Conservation (phyloP, 2,329 filamentous ascomycete genomes). For the Fusarium fujikuroi region DNA sequence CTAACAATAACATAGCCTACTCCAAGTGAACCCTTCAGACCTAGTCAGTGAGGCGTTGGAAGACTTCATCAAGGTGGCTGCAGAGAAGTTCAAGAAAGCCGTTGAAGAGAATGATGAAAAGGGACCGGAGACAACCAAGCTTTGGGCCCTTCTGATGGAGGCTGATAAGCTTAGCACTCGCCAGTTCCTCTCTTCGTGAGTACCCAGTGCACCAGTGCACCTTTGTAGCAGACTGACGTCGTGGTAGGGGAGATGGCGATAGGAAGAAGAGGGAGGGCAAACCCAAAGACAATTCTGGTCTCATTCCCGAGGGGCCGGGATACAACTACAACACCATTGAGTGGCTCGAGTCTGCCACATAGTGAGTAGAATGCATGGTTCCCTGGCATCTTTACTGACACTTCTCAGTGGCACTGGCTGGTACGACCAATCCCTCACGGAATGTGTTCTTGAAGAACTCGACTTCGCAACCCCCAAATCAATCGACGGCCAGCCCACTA, state of each 20-base stretch:
- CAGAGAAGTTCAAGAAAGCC: neutral
- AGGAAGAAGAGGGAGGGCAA: neutral
- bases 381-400: neutral
- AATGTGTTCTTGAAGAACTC: constrained; percentile 35
- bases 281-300: neutral
- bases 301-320: neutral
- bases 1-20: neutral
- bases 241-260: neutral
- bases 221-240: neutral
- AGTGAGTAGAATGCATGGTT: constrained; percentile 3
- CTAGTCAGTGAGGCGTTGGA: constrained; percentile 7
- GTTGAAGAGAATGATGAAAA: neutral
- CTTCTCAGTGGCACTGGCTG: constrained; percentile 24
- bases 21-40: neutral
- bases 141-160: constrained; percentile 25
- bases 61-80: neutral
- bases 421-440: constrained; percentile 37
- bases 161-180: constrained; percentile 32
- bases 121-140: neutral
- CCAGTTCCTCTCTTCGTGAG: constrained; percentile 37
- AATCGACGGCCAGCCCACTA: neutral
- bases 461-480: constrained; percentile 18
- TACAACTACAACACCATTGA: constrained; percentile 40
- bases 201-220: neutral
- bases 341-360: constrained; percentile 37